Evolutionary conservation across 768 basidiomycete genomes (phyloP).

Genomic region (Asterophora lycoperdoides): DNA sequence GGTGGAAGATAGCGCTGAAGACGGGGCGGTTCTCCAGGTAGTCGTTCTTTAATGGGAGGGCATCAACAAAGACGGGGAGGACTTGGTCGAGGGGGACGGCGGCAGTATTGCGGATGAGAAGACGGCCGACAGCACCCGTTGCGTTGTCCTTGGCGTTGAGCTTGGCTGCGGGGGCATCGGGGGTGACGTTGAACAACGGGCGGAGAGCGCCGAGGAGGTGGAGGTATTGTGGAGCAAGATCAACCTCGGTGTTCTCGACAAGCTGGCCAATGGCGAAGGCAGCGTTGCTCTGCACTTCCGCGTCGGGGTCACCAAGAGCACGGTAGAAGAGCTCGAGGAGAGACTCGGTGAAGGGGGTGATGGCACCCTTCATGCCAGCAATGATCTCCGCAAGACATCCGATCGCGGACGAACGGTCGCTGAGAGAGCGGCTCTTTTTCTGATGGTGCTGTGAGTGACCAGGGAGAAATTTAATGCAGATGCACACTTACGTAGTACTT

Average conservation of each 20-base stretch:
- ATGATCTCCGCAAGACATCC: slow-evolving; percentile 96
- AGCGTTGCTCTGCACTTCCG: slow-evolving; percentile 95
- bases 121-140: slow-evolving; percentile 85
- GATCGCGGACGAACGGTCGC: slow-evolving; percentile 89
- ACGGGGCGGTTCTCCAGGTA: slow-evolving; percentile 85
- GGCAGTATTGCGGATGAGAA: slow-evolving; percentile 73
- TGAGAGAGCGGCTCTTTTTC: slow-evolving; percentile 83
- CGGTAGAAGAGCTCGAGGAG: slow-evolving; percentile 82
- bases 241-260: slow-evolving; percentile 78
- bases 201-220: slow-evolving; percentile 74
- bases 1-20: slow-evolving; percentile 83
- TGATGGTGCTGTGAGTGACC: slow-evolving; percentile 25
- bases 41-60: slow-evolving; percentile 86
- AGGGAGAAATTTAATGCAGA: neutral
- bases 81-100: slow-evolving; percentile 90
- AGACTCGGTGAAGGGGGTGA: slow-evolving; percentile 80
- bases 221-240: slow-evolving; percentile 79
- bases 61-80: slow-evolving; percentile 75
- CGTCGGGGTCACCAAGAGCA: slow-evolving; percentile 77
- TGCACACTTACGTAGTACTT: slow-evolving; percentile 79
- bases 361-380: slow-evolving; percentile 79
- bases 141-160: slow-evolving; percentile 95
- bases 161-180: slow-evolving; percentile 57
- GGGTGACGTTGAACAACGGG: slow-evolving; percentile 69
- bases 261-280: slow-evolving; percentile 92